A percentile compares a stretch with the other conserved stretches of the same genome.
These are phyloP conservation scores for Clavispora santaluciae DNA, from an alignment of 805 yeast genomes.

Conservation along the genomic window DNA sequence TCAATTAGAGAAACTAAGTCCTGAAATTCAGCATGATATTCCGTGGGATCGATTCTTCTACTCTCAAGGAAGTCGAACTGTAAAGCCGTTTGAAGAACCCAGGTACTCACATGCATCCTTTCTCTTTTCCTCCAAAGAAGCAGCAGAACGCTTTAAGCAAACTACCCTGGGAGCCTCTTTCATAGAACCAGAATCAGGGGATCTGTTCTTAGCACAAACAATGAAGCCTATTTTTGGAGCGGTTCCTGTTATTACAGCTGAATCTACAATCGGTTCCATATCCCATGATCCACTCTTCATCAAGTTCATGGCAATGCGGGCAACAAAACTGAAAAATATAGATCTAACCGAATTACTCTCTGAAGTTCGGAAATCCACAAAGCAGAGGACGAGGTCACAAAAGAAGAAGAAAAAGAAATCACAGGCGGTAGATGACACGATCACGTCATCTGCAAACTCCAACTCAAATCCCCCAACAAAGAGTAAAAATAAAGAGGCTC, in stretches of 20 bases:
- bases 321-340: not conserved
- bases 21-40: not conserved
- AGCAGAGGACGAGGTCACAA: conserved; percentile 16
- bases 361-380: conserved; percentile 13
- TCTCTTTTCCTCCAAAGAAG: conserved; percentile 7
- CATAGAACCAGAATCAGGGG: conserved; percentile 21
- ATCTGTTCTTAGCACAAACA: conserved; percentile 17
- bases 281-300: not conserved
- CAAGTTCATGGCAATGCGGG: conserved; percentile 1
- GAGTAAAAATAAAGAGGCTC: too few species aligned
- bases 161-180: conserved; percentile 18
- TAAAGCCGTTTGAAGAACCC: conserved; percentile 17
- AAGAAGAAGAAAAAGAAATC: too few species aligned
- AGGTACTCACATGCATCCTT: conserved; percentile 16
- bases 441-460: too few species aligned
- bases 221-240: conserved; percentile 12
- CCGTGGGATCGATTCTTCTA: conserved; percentile 8
- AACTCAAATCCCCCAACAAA: too few species aligned
- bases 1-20: conserved; percentile 15
- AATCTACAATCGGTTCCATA: conserved; percentile 1
- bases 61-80: conserved; percentile 14
- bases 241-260: conserved; percentile 20
- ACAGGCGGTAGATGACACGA: too few species aligned
- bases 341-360: conserved; percentile 8
- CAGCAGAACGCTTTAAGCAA: conserved; percentile 8